Conservation (phyloP, 1,284 basidiomycete genomes). For the Leccinum cinnamomeum region DNA sequence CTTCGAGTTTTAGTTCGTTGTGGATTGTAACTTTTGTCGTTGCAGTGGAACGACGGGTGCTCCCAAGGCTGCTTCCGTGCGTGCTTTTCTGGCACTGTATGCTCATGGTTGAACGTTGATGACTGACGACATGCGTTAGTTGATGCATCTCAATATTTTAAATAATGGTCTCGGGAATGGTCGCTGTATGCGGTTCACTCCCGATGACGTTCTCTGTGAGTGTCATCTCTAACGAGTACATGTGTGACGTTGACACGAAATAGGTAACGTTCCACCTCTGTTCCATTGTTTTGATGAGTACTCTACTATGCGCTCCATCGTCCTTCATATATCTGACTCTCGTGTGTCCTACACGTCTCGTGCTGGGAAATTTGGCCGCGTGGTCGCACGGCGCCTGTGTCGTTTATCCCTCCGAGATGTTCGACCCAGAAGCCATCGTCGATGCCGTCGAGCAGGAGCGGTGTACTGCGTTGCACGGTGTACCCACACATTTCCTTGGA, state of each 20-base stretch:
- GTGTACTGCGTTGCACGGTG: conserved; percentile 81
- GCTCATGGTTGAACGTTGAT: background rate
- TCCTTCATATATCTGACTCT: conserved; percentile 10
- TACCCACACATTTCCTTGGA: conserved; percentile 82
- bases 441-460: conserved; percentile 54
- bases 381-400: conserved; percentile 75
- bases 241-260: conserved; percentile 1
- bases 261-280: conserved; percentile 77
- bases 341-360: conserved; percentile 52
- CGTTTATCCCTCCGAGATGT: conserved; percentile 72
- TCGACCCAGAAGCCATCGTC: conserved; percentile 62
- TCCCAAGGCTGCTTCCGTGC: conserved; percentile 77
- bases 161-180: conserved; percentile 78
- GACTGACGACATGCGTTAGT: conserved; percentile 37
- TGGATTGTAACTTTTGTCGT: conserved; percentile 5
- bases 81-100: conserved; percentile 20
- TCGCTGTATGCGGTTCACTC: conserved; percentile 64
- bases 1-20: background rate
- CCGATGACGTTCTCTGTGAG: conserved; percentile 67
- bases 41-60: conserved; percentile 74
- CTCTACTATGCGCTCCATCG: background rate
- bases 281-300: conserved; percentile 89
- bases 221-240: conserved; percentile 5
- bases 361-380: conserved; percentile 78
- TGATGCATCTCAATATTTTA: conserved; percentile 75